Percentiles rank a stretch among this genome's conserved stretches.
Conservation (phyloP, 176 grass and related monocot species). For the Phragmites australis region DNA sequence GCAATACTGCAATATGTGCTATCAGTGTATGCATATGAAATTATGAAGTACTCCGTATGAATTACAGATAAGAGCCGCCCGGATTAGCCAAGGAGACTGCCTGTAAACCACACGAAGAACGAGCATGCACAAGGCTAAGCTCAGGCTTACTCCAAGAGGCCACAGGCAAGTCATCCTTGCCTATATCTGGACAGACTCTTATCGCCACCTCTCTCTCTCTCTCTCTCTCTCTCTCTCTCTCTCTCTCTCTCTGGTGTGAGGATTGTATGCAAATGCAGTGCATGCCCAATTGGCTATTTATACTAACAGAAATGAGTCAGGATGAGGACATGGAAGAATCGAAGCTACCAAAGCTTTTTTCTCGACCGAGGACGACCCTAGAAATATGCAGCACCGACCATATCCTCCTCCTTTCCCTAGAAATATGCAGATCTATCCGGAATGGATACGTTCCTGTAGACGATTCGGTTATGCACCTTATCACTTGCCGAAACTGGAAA, state of each 20-base stretch:
- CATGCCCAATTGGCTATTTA: constrained; percentile 9
- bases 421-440: background rate
- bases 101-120: background rate
- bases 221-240: background rate
- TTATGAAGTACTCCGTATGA: background rate
- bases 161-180: constrained; percentile 46
- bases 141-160: background rate
- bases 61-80: constrained; percentile 20
- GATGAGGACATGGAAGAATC: background rate
- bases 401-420: background rate
- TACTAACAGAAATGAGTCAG: background rate
- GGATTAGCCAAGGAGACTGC: constrained; percentile 44
- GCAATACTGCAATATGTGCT: no score
- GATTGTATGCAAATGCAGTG: background rate
- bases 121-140: background rate
- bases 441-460: background rate
- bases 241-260: no score
- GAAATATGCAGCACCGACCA: constrained; percentile 20
- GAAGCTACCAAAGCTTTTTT: background rate
- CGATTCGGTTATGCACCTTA: background rate
- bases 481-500: background rate
- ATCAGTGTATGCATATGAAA: background rate
- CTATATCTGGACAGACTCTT: constrained; percentile 18
- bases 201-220: background rate
- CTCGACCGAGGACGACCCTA: background rate